Conservation (phyloP, 2,329 filamentous ascomycete species). For the Bipolaris gigantea region DNA sequence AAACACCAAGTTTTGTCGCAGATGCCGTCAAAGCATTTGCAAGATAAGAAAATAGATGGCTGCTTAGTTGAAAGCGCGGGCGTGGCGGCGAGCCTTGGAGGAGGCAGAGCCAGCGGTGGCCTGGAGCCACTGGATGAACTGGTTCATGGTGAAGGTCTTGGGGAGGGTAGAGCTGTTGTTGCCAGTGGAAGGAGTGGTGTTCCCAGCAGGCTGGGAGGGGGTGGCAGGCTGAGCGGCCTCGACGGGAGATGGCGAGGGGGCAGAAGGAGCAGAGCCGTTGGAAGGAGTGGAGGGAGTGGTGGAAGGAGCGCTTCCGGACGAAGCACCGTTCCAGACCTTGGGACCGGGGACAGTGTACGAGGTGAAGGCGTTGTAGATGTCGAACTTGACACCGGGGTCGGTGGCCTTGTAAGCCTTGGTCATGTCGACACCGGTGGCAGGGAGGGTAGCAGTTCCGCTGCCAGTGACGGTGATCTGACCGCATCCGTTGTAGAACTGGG, state of each 20-base stretch:
- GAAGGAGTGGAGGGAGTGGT: slow-evolving; percentile 12
- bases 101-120: slow-evolving; percentile 20
- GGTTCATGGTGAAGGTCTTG: slow-evolving; percentile 33
- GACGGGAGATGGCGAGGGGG: slow-evolving; percentile 5
- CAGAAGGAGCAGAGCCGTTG: slow-evolving; percentile 3
- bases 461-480: slow-evolving; percentile 46
- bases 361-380: slow-evolving; percentile 42
- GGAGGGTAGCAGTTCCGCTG: slow-evolving; percentile 31
- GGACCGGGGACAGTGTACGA: slow-evolving; percentile 48
- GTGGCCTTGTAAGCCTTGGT: slow-evolving; percentile 47
- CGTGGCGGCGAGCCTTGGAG: slow-evolving; percentile 37
- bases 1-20: slow-evolving; percentile 15
- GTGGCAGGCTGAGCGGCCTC: slow-evolving; percentile 8
- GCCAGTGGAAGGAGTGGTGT: slow-evolving; percentile 8
- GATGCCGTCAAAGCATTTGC: not conserved
- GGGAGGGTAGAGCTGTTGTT: slow-evolving; percentile 25
- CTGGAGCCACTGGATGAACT: slow-evolving; percentile 39
- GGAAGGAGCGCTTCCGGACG: slow-evolving; percentile 12
- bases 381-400: slow-evolving; percentile 47
- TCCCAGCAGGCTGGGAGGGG: slow-evolving; percentile 6
- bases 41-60: not conserved
- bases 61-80: slow-evolving; percentile 46
- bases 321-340: slow-evolving; percentile 37
- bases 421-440: slow-evolving; percentile 48
- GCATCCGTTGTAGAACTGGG: slow-evolving; percentile 51